Percentiles rank a stretch among this genome's conserved stretches.
These are phyloP conservation scores for Zancudomyces culisetae DNA, from an alignment of 371 early-diverging fungal species.

Conservation along the genomic window DNA sequence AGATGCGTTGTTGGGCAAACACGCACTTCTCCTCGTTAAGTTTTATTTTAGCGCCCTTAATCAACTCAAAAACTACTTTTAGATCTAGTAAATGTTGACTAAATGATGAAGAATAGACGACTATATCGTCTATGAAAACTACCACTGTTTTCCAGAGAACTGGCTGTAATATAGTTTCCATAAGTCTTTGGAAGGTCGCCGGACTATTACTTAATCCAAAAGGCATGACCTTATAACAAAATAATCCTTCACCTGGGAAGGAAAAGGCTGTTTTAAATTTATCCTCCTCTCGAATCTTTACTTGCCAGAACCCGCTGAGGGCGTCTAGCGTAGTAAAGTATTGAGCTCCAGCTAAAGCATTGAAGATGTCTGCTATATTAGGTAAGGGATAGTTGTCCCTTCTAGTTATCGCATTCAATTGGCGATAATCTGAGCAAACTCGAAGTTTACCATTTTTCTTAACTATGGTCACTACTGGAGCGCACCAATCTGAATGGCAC, in stretches of 20 bases:
- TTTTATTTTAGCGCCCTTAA: slow-evolving; percentile 6
- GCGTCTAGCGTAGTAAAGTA: slow-evolving; percentile 19
- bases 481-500: slow-evolving; percentile 4
- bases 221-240: slow-evolving; percentile 28
- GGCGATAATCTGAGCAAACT: slow-evolving; percentile 10
- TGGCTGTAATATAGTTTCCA: slow-evolving; percentile 20
- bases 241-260: slow-evolving; percentile 19
- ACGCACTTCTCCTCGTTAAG: slow-evolving; percentile 31
- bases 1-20: slow-evolving; percentile 18
- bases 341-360: not conserved
- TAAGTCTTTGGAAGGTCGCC: slow-evolving; percentile 20
- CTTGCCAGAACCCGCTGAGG: slow-evolving; percentile 19
- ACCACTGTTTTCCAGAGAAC: slow-evolving; percentile 19
- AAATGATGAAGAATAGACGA: slow-evolving; percentile 27
- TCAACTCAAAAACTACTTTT: slow-evolving; percentile 12
- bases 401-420: slow-evolving; percentile 5
- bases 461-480: slow-evolving; percentile 5
- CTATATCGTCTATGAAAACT: slow-evolving; percentile 35
- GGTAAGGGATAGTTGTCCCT: slow-evolving; percentile 5
- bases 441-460: slow-evolving; percentile 8
- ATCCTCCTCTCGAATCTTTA: slow-evolving; percentile 11
- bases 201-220: slow-evolving; percentile 24
- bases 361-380: slow-evolving; percentile 1
- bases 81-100: slow-evolving; percentile 28
- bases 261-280: slow-evolving; percentile 30